Evolutionary conservation across 768 basidiomycete genomes (phyloP).

Genomic region (Sistotremastrum suecicum): DNA sequence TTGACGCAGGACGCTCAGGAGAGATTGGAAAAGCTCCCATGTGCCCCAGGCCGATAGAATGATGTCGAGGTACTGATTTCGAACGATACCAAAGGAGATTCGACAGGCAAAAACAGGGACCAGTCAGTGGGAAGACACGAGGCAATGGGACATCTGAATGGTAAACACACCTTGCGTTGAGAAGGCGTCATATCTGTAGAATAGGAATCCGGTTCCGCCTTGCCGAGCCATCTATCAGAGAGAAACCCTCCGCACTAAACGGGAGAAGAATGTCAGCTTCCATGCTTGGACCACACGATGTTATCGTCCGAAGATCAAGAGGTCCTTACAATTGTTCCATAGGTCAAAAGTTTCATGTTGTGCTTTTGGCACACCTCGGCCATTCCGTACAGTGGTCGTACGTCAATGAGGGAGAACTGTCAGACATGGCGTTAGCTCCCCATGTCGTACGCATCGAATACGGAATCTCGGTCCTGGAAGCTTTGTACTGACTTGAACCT

Average conservation of each 20-base stretch:
- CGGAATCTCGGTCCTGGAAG: neutral
- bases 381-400: constrained; percentile 65
- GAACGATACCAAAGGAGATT: constrained; percentile 1
- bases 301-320: constrained; percentile 1
- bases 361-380: constrained; percentile 62
- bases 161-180: constrained; percentile 52
- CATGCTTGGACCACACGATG: neutral
- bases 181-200: constrained; percentile 59
- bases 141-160: neutral
- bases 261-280: constrained; percentile 4
- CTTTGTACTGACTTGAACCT: constrained; percentile 50
- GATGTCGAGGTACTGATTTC: constrained; percentile 62
- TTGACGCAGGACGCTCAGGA: constrained; percentile 41
- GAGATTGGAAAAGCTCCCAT: constrained; percentile 61
- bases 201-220: constrained; percentile 60
- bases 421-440: neutral
- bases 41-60: constrained; percentile 67
- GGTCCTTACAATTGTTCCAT: constrained; percentile 57
- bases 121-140: neutral
- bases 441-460: neutral
- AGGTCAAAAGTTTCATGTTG: constrained; percentile 60
- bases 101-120: neutral
- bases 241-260: constrained; percentile 72
- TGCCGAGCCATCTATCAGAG: constrained; percentile 57
- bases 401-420: constrained; percentile 74